Evolutionary conservation across 2,329 filamentous ascomycete genomes (phyloP).

Genomic region (Sphaerostilbella broomeana): DNA sequence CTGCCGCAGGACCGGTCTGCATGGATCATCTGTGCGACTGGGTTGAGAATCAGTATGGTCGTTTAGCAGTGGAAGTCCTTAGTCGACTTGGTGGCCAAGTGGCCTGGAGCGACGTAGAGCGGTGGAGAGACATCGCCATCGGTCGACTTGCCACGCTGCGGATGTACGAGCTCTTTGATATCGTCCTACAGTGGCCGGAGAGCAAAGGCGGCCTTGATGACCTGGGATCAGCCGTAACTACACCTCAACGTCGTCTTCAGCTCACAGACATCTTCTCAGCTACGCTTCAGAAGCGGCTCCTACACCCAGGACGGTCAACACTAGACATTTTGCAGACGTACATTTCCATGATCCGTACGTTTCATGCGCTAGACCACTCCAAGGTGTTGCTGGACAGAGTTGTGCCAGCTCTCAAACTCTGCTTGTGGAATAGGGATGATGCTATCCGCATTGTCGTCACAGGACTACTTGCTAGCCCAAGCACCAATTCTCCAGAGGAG

Average conservation of each 20-base stretch:
- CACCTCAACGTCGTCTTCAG: conserved; percentile 60
- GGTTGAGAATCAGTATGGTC: conserved; percentile 61
- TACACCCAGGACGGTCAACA: conserved; percentile 71
- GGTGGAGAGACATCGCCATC: conserved; percentile 65
- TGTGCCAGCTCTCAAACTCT: conserved; percentile 65
- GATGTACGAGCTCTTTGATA: conserved; percentile 69
- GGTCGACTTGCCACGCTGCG: conserved; percentile 62
- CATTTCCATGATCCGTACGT: conserved; percentile 71
- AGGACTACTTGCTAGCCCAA: conserved; percentile 59
- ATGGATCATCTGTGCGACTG: conserved; percentile 56
- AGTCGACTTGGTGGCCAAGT: conserved; percentile 39
- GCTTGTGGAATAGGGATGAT: conserved; percentile 69
- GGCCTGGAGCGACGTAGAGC: conserved; percentile 52
- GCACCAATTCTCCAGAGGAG: conserved; percentile 42
- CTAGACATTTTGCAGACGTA: conserved; percentile 70
- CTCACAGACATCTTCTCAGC: conserved; percentile 64
- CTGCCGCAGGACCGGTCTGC: conserved; percentile 40
- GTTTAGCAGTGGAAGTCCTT: conserved; percentile 57
- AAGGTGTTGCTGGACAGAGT: conserved; percentile 72
- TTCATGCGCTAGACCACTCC: conserved; percentile 68
- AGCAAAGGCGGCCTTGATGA: conserved; percentile 69
- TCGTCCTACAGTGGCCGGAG: conserved; percentile 67
- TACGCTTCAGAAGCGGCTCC: conserved; percentile 57
- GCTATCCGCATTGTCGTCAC: conserved; percentile 71
- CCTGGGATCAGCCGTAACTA: conserved; percentile 62